Conservation (phyloP, 2,329 filamentous ascomycete genomes). For the Aspergillus neotritici region DNA sequence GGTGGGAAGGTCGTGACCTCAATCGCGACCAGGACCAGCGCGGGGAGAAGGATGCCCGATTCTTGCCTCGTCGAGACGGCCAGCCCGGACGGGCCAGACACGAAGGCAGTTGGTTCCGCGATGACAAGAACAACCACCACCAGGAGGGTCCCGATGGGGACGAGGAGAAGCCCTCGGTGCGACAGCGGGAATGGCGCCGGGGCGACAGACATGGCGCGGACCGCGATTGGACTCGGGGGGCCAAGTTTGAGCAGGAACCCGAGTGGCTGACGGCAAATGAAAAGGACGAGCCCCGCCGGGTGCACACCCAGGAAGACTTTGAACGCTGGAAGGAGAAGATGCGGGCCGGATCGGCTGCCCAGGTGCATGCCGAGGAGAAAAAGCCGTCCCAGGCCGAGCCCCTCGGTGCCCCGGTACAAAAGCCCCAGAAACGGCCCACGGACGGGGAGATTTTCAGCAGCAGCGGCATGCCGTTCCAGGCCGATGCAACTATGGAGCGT, state of each 20-base stretch:
- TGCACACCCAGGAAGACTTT: conserved; percentile 83
- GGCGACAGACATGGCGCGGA: conserved; percentile 41
- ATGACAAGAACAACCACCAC: conserved; percentile 38
- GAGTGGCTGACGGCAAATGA: conserved; percentile 80
- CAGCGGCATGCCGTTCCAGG: conserved; percentile 55
- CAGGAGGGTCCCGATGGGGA: conserved; percentile 35
- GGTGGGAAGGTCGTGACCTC: conserved; percentile 39
- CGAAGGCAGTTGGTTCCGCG: conserved; percentile 70
- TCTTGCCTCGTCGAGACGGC: conserved; percentile 56
- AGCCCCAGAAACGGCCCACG: conserved; percentile 33
- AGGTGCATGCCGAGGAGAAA: conserved; percentile 40
- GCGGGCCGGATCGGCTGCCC: conserved; percentile 60
- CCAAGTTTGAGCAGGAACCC: conserved; percentile 68
- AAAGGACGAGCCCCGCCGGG: conserved; percentile 61
- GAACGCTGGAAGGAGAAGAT: conserved; percentile 90
- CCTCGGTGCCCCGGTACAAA: conserved; percentile 23
- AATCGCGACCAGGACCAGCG: conserved; percentile 54
- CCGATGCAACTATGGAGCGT: conserved; percentile 67
- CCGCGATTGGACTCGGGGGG: conserved; percentile 50
- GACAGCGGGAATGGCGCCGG: conserved; percentile 61
- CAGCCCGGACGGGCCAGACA: conserved; percentile 56
- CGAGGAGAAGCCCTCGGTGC: conserved; percentile 43
- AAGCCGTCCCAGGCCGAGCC: conserved; percentile 32
- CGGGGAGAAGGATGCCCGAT: conserved; percentile 52
- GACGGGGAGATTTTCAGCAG: conserved; percentile 50